Conservation (phyloP, 495 filamentous ascomycete genomes). For the Penicillium waksmanii region DNA sequence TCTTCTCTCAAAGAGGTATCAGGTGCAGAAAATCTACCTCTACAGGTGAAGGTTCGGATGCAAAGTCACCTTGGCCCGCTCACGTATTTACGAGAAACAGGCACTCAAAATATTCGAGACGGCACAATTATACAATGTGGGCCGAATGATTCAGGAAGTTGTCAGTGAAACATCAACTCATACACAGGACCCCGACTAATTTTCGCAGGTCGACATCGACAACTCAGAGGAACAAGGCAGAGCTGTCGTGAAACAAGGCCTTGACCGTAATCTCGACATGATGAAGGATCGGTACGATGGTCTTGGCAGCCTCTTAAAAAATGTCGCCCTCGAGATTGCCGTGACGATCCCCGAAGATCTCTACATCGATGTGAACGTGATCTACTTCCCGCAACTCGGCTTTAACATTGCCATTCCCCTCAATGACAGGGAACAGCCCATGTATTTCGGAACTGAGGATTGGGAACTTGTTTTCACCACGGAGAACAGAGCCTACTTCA, state of each 20-base stretch:
- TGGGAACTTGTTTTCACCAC: constrained; percentile 85
- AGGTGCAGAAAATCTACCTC: constrained; percentile 55
- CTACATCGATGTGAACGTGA: constrained; percentile 69
- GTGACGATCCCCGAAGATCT: constrained; percentile 62
- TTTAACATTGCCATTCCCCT: constrained; percentile 80
- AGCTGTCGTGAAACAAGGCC: constrained; percentile 71
- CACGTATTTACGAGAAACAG: constrained; percentile 26
- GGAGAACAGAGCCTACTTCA: constrained; percentile 79
- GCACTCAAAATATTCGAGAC: constrained; percentile 51
- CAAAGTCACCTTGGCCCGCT: background rate
- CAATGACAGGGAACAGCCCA: constrained; percentile 61
- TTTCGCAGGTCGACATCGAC: constrained; percentile 73
- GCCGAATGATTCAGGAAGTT: constrained; percentile 70
- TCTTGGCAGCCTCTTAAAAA: constrained; percentile 70
- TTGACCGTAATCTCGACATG: constrained; percentile 76
- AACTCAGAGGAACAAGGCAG: constrained; percentile 72
- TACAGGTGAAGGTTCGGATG: constrained; percentile 60
- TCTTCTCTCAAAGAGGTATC: constrained; percentile 65
- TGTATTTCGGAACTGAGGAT: constrained; percentile 65
- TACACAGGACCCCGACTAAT: constrained; percentile 9
- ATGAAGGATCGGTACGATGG: constrained; percentile 80
- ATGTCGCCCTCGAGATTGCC: constrained; percentile 64
- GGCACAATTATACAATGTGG: constrained; percentile 62
- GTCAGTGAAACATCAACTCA: constrained; percentile 29
- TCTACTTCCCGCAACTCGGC: constrained; percentile 89